Percentiles rank a stretch among this genome's conserved stretches.
Evolutionary conservation across 495 filamentous ascomycete genomes (phyloP).

Genomic region (Sordaria brevicollis): DNA sequence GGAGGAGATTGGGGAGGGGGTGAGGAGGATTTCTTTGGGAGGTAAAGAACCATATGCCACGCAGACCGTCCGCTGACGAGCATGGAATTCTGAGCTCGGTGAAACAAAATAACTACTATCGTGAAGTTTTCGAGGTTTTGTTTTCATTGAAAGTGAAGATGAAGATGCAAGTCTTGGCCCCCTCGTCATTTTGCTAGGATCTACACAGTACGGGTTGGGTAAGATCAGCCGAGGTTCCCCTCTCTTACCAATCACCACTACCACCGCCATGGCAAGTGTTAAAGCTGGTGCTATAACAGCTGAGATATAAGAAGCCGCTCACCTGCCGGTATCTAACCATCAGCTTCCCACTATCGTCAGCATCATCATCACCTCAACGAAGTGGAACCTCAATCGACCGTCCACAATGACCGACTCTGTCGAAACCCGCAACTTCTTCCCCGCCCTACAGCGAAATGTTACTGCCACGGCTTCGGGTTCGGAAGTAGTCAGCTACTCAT

Average conservation of each 20-base stretch:
- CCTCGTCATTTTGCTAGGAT: neutral
- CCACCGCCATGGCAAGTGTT: too few relatives aligned
- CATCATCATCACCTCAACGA: neutral
- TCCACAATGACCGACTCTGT: constrained; percentile 2
- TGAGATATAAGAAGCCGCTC: neutral
- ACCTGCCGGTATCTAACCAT: too few relatives aligned
- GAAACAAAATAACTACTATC: too few relatives aligned
- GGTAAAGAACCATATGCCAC: too few relatives aligned
- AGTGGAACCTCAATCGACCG: too few relatives aligned
- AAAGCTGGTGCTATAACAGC: neutral
- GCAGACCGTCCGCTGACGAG: too few relatives aligned
- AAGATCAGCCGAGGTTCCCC: neutral
- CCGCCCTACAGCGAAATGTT: constrained; percentile 7
- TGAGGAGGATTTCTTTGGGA: too few relatives aligned
- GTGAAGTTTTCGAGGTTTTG: too few relatives aligned
- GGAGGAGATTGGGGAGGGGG: too few relatives aligned
- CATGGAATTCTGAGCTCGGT: too few relatives aligned
- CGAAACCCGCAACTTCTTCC: constrained; percentile 12
- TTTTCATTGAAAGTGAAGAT: neutral
- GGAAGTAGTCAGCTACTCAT: constrained; percentile 12
- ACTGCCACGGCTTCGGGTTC: constrained; percentile 13
- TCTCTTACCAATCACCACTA: neutral
- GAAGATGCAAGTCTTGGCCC: neutral
- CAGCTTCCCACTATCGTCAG: neutral
- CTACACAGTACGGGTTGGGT: neutral